Base-by-base conservation (phyloP, 2,329 filamentous ascomycete genomes). In the Zalaria obscura region DNA sequence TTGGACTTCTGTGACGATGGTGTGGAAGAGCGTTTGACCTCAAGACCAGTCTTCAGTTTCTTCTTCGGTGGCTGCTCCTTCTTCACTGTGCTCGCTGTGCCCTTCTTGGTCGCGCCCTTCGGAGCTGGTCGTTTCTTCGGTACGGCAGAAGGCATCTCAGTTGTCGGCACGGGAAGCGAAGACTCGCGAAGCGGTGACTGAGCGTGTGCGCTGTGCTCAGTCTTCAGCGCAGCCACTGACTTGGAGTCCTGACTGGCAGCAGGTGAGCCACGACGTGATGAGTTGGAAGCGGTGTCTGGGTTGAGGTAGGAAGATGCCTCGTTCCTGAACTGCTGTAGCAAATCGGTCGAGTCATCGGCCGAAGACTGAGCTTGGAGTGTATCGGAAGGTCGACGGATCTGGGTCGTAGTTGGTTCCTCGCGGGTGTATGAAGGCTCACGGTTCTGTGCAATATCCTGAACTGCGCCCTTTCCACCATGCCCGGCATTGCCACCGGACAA, bases 71-170 rank as follows among this genome's bases (percentile, higher is more conserved):
- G 53, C 5, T 64, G 64, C 11, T 52, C 53, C 48, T 66, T 68
- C 50, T 66, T 66, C 3, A 60, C 55, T 33, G 60, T 60, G 6
- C 52, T 52, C 39, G 64, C 67, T 3, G 61, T 68, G 35, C 60
- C 67, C 45, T 70, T 70, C 54, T 67, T 56, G 10, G 49, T 44
- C 3, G 55, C 43, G n/a, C 49, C 41, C 5, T 48, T 51, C 9
- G 66, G 62, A n/a, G 66, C 61, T 4, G 66, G 59, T 3, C 66
- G 60, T 50, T 70, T 69, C 45, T 63, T 66, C 4, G 63, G 56
- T 5, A 44, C 33, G 7, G 34, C 10, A 9, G 36, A 35, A 27
- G 55, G 40, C 5, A 50, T 44, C 39, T 67, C 65, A 39, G 56
- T 60, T 3, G 58, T 55, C 1, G 62, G 61, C 25, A 65, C 56